A percentile compares a stretch with the other conserved stretches of the same genome.
phyloP scores from a whole-genome alignment of 2,329 filamentous ascomycete genomes.

The Fusarium goolgardi region DNA sequence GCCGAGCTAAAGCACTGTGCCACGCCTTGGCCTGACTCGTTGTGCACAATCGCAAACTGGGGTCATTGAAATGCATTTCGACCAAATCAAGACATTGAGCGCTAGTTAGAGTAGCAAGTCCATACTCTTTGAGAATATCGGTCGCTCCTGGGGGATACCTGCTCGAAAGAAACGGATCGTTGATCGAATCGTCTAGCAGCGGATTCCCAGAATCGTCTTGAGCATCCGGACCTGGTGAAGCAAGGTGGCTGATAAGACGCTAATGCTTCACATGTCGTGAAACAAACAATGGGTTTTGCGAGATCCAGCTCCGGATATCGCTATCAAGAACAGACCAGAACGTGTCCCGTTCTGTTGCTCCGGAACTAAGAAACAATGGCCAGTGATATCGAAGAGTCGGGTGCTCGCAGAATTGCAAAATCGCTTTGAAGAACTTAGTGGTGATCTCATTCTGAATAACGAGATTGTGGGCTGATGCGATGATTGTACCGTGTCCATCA shows the following conservation, averaged over 20 bases:
- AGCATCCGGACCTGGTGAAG: not conserved
- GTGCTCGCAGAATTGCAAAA: slow-evolving; percentile 28
- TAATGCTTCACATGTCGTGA: slow-evolving; percentile 1
- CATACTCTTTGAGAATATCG: slow-evolving; percentile 6
- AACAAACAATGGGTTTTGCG: slow-evolving; percentile 1
- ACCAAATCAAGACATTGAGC: not conserved
- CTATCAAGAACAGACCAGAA: slow-evolving; percentile 18
- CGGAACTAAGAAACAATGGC: slow-evolving; percentile 19
- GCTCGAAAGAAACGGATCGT: slow-evolving; percentile 22
- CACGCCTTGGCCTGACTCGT: not conserved
- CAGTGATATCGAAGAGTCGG: not conserved
- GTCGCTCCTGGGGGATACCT: not conserved
- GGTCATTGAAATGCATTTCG: not conserved
- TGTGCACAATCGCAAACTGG: fast-evolving
- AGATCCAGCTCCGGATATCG: not conserved
- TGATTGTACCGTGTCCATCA: slow-evolving; percentile 1
- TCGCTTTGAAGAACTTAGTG: not conserved
- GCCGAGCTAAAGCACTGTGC: not conserved
- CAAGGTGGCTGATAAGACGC: slow-evolving; percentile 8
- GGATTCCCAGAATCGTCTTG: slow-evolving; percentile 8
- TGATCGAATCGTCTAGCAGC: slow-evolving; percentile 9
- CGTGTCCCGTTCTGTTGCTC: not conserved
- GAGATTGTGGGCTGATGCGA: not conserved
- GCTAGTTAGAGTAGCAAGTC: not conserved
- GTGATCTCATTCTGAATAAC: not conserved